Base-by-base conservation (phyloP, 129 eudicot species). In the Artemisia argyi region DNA sequence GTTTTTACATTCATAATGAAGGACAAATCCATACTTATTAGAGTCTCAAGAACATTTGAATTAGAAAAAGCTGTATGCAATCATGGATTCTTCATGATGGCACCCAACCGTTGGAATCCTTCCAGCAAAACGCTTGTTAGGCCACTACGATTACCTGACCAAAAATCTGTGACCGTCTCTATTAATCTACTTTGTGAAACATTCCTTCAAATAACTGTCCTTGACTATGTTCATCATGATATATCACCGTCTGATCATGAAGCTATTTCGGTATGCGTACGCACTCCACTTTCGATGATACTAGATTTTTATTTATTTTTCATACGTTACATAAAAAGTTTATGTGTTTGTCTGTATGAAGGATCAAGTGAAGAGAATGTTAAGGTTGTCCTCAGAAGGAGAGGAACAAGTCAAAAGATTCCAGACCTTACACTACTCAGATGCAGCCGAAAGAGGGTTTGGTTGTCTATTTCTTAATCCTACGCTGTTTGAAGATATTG, bases 11-110 rank as follows among this genome's bases (percentile, higher is more conserved):
- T n/a, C n/a, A n/a, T n/a, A n/a, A n/a, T 32, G 39, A 5, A 0
- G 7, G 39, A 32, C 39, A 32, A 32, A 32, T 32, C 39, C 32
- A 28, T 28, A 32, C 0, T 4, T 32, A 3, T 72, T 32, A 26
- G 18, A 48, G 68, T 68, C 3, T 13, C 65, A 5, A 49, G 32
- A 0, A 59, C 17, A 12, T 86, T 83, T 60, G 47, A 49, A n/a
- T 42, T 86, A 6, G 92, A 84, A 63, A 81, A 75, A 10, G 80
- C 77, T 1, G 86, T 87, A 12, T 87, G 89, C 65, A 87, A 87
- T 69, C 89, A 87, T 19, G 89, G 89, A 3, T 83, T 81, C 28
- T 87, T 87, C 52, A 87, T 87, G 92, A 87, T 84, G 88, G 84
- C 92, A 63, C 92, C 92, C 1, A 87, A 87, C 54, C 1, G 12